Evolutionary conservation across 805 yeast genomes (phyloP).

Genomic region (Tanozyma kutaoensis): DNA sequence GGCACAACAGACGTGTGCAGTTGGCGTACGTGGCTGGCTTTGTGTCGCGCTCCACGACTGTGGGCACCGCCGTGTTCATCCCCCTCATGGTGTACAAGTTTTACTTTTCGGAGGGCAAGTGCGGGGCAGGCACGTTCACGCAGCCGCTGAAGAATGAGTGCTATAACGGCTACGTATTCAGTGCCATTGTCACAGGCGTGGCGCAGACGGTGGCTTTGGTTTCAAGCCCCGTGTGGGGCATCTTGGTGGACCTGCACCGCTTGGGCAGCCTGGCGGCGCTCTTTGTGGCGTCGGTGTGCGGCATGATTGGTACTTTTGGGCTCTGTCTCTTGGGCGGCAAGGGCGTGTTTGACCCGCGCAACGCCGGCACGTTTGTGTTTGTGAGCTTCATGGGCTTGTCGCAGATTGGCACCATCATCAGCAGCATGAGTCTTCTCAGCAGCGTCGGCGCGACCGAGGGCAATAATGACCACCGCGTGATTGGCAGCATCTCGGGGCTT

Average conservation of each 20-base stretch:
- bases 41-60: conserved; percentile 51
- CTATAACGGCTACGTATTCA: conserved; percentile 47
- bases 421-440: conserved; percentile 46
- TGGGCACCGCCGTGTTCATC: conserved; percentile 41
- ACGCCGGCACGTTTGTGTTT: conserved; percentile 22
- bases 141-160: conserved; percentile 26
- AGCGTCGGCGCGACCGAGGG: conserved; percentile 9
- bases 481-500: conserved; percentile 60
- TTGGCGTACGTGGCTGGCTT: conserved; percentile 50
- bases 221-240: conserved; percentile 53
- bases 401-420: conserved; percentile 48
- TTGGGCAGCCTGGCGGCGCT: conserved; percentile 17
- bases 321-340: conserved; percentile 9
- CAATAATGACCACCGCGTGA: conserved; percentile 24
- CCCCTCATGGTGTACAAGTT: conserved; percentile 51
- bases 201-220: conserved; percentile 43
- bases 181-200: conserved; percentile 62
- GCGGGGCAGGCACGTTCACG: conserved; percentile 14
- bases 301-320: conserved; percentile 28
- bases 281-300: conserved; percentile 25
- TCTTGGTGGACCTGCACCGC: conserved; percentile 30
- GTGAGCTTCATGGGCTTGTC: conserved; percentile 39
- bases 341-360: conserved; percentile 18
- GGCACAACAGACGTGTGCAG: conserved; percentile 30
- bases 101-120: conserved; percentile 36